phyloP scores from a whole-genome alignment of 345 rosid species.

The Pugionium dolabratum region DNA sequence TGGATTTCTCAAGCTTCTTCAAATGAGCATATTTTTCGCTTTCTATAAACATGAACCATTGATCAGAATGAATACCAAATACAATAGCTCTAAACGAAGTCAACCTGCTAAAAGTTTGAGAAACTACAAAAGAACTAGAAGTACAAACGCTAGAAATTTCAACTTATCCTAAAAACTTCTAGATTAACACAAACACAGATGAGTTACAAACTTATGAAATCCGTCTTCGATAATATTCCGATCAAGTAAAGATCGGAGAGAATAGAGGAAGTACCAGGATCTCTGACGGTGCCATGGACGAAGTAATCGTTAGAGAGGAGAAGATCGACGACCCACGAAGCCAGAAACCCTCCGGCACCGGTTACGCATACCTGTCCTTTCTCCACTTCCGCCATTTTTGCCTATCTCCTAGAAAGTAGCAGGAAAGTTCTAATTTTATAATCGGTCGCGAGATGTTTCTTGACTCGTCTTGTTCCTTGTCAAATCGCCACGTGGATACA shows the following conservation, averaged over 20 bases:
- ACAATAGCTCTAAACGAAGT: not conserved
- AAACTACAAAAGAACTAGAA: not conserved
- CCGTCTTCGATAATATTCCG: not conserved
- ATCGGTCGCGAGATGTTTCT: not conserved
- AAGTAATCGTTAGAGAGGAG: conserved; percentile 55
- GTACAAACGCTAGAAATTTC: not conserved
- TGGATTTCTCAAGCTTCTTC: conserved; percentile 52
- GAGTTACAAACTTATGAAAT: not conserved
- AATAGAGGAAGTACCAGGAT: conserved; percentile 42
- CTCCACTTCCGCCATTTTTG: conserved; percentile 37
- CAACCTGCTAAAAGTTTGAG: not conserved
- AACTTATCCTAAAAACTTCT: not conserved
- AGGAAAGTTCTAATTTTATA: not conserved
- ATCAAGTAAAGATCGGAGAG: not conserved
- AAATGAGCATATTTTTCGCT: conserved; percentile 58
- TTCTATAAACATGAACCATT: conserved; percentile 35
- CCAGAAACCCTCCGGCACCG: conserved; percentile 74
- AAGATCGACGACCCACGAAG: conserved; percentile 63
- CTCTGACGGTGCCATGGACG: conserved; percentile 69
- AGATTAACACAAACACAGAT: not conserved
- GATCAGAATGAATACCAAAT: not conserved
- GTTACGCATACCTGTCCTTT: conserved; percentile 60
- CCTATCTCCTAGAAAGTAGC: not conserved
- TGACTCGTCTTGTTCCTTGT: not conserved
- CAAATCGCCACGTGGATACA: not conserved